Percentiles rank a stretch among this genome's conserved stretches.
These are phyloP conservation scores for Thielaviopsis musarum DNA, from an alignment of 2,329 filamentous ascomycete species.

Conservation along the genomic window DNA sequence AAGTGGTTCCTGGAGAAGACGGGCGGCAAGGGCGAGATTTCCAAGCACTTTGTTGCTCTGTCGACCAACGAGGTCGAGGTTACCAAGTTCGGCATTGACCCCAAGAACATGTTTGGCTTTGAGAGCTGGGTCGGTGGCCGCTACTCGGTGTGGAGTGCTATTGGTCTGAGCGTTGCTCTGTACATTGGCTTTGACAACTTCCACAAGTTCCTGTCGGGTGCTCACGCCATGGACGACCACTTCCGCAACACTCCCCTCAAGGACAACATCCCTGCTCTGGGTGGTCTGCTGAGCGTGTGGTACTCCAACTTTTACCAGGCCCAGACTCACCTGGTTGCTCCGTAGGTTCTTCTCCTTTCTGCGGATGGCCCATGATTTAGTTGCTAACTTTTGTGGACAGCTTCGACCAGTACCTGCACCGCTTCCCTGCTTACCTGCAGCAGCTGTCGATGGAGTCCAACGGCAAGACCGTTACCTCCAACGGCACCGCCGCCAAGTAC, in stretches of 20 bases:
- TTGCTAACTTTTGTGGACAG: slow-evolving; percentile 23
- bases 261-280: slow-evolving; percentile 87
- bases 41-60: slow-evolving; percentile 96
- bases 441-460: slow-evolving; percentile 99
- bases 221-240: slow-evolving; percentile 96
- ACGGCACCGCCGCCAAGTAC: slow-evolving; percentile 84
- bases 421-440: slow-evolving; percentile 97
- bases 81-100: slow-evolving; percentile 96
- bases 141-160: slow-evolving; percentile 98
- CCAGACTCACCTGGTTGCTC: slow-evolving; percentile 92
- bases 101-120: slow-evolving; percentile 99
- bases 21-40: slow-evolving; percentile 63
- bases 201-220: slow-evolving; percentile 84
- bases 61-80: slow-evolving; percentile 94
- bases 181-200: slow-evolving; percentile 98
- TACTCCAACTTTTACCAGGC: slow-evolving; percentile 98
- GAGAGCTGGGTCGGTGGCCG: slow-evolving; percentile 96
- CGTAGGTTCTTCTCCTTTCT: slow-evolving; percentile 38
- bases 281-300: slow-evolving; percentile 89
- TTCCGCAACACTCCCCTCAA: slow-evolving; percentile 81
- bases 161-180: slow-evolving; percentile 81
- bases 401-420: slow-evolving; percentile 97
- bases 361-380: not conserved
- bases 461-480: slow-evolving; percentile 88
- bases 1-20: slow-evolving; percentile 83